Conservation (phyloP, 2,329 filamentous ascomycete genomes). For the Penicillium aurantiogriseum region DNA sequence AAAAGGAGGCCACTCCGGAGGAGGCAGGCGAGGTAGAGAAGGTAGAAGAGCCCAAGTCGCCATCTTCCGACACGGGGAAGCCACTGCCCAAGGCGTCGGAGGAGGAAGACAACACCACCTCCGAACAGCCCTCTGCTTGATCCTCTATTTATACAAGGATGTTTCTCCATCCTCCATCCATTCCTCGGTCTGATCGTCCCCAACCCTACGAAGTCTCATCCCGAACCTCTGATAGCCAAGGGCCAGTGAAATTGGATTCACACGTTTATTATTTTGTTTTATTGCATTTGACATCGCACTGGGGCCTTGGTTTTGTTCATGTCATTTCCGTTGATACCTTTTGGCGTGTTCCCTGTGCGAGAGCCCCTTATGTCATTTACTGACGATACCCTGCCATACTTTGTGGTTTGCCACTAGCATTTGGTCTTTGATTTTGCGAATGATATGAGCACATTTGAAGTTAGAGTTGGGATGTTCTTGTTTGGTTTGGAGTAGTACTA, state of each 20-base stretch:
- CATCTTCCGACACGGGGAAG: not conserved
- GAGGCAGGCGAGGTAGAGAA: not conserved
- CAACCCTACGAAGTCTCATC: not conserved
- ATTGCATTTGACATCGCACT: constrained; percentile 5
- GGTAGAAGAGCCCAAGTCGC: constrained; percentile 6
- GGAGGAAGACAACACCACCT: not conserved
- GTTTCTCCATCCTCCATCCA: not conserved
- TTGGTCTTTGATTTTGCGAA: constrained; percentile 4
- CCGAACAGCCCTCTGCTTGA: constrained; percentile 2
- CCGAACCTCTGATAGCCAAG: not conserved
- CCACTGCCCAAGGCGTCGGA: not conserved
- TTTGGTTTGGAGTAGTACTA: not conserved
- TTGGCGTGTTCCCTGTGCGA: constrained; percentile 18
- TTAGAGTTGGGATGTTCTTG: not conserved
- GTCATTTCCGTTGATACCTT: constrained; percentile 16
- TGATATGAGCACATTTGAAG: constrained; percentile 2
- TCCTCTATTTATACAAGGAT: not conserved
- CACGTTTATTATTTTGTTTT: not conserved
- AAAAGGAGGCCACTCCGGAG: not conserved
- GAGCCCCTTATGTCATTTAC: constrained; percentile 19
- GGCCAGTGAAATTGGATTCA: not conserved
- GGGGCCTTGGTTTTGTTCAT: constrained; percentile 2
- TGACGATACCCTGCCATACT: constrained; percentile 27
- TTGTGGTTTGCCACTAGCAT: constrained; percentile 18
- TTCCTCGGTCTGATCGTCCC: not conserved